Evolutionary conservation across 306 rosid species (phyloP), one percentile per base, ranked within the genome.

Genomic region (Quercus suber): DNA sequence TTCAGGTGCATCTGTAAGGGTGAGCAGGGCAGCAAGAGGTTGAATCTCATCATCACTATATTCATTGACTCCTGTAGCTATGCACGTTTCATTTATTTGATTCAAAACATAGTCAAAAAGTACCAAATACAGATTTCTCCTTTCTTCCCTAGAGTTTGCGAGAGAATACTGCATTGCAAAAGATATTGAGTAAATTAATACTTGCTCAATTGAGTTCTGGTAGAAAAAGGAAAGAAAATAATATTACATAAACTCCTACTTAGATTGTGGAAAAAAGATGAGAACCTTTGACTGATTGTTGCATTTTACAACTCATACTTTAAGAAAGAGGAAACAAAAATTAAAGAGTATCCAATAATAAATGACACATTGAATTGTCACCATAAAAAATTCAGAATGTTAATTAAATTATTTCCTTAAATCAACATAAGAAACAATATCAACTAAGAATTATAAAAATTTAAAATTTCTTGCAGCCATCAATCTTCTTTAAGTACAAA

Each of bases 21-120:
- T 89, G 84, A 96, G 96, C 81, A 93, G 81, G 74, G 89, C 84
- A 30, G 93, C 94, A 82, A 96, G 93, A 79, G 99, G 99, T 84
- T 90, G 94, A 84, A 96, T 91, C 86, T 96, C 99, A 73, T 91
- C 96, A 75, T 96, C 89, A 51, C 89, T 80, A 84, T 88, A 96
- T 83, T 93, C 98, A 51, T 80, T 86, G 80, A 75, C 91, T 75
- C 97, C 99, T 4, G 91, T 82, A 71, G 90, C 87, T 43, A 78
- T 81, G 83, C 91, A 89, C 33, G 85, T 84, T 83, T 89, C 93
- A 85, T 96, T 96, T 89, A 93, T 87, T 85, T 93, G 96, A 85
- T 91, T 90, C 76, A 96, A 76, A 82, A 90, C 90, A 89, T 91
- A 87, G 90, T 96, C 99, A 87, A 96, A 96, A 75, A 96, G 94